Base-by-base conservation (phyloP, 2,329 filamentous ascomycete species). In the Aspergillus neoniger region DNA sequence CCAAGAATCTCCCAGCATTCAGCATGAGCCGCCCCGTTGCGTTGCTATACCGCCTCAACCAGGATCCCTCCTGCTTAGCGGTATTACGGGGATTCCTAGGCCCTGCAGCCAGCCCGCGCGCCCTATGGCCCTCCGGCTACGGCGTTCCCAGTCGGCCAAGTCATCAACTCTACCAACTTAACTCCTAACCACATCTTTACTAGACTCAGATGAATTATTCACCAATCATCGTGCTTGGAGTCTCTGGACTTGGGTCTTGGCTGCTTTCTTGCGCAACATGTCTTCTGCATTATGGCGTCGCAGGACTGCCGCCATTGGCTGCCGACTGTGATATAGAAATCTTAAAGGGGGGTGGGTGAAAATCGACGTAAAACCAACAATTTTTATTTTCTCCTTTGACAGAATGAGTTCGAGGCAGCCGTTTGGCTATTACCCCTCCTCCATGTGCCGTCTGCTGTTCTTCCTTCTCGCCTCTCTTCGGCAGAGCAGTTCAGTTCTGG, bases 131-230 rank as follows among this genome's bases (percentile, higher is more conserved):
- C 23, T 14, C 52, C 39, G 38, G 52, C 52, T 44, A 38, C 41
- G 44, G 54, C 47, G 55, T 39, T 53, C 48, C 48, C 21, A 58
- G 38, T 36, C n/a, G 55, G 38, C 55, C 55, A 58, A 58, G 55
- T 52, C 55, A 58, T 58, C 48, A 51, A n/a, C 53, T 47, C n/a
- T 25, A 43, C 52, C 17, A 21, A 44, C 41, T 19, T 17, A 44
- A 10, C 38, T 41, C 21, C 32, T 15, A 53, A 39, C 19, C 23
- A 25, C 14, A 14, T 36, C 12, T 36, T 36, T 19, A 43, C 15
- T 41, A 39, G 39, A 23, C 21, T 39, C 32, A 32, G 39, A 55
- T 55, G 52, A 14, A 28, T 41, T 41, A 32, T 15, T 47, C 17
- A 32, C 53, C 19, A 50, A 28, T 44, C 39, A 30, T 32, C 25